Evolutionary conservation across 106 monocot genomes (phyloP).

Genomic region (Dioscorea zingiberensis): DNA sequence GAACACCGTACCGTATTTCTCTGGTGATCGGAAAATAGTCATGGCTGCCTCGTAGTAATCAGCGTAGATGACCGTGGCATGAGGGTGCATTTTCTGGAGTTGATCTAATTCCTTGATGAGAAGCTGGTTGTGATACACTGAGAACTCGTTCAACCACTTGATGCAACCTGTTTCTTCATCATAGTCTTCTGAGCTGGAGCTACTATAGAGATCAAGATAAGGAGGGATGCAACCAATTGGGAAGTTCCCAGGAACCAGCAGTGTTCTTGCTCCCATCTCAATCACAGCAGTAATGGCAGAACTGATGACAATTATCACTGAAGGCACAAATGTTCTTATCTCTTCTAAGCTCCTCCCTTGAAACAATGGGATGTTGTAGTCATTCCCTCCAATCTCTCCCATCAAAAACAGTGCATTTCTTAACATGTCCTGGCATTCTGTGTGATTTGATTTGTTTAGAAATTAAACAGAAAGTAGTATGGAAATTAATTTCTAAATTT

Average conservation of each 20-base stretch:
- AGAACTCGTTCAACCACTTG: conserved; percentile 26
- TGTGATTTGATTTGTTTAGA: background rate
- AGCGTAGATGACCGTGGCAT: conserved; percentile 22
- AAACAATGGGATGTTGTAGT: conserved; percentile 26
- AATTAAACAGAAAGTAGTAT: too few relatives aligned
- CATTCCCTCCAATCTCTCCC: conserved; percentile 59
- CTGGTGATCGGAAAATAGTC: conserved; percentile 1
- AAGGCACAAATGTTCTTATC: conserved; percentile 27
- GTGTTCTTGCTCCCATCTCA: conserved; percentile 19
- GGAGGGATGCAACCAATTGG: conserved; percentile 26
- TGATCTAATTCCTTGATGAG: conserved; percentile 2
- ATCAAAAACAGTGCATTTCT: conserved; percentile 30
- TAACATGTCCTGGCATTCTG: conserved; percentile 7
- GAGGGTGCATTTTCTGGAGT: conserved; percentile 12
- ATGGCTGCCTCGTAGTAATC: conserved; percentile 9
- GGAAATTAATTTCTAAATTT: too few relatives aligned
- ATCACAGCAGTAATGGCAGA: conserved; percentile 13
- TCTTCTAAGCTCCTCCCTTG: conserved; percentile 16
- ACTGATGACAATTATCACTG: conserved; percentile 23
- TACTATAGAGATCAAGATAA: conserved; percentile 3
- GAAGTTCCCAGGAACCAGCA: conserved; percentile 30
- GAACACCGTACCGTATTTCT: conserved; percentile 2
- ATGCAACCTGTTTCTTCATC: conserved; percentile 25
- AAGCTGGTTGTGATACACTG: conserved; percentile 16
- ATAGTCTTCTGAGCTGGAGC: conserved; percentile 12